Evolutionary conservation across 495 filamentous ascomycete genomes (phyloP).

Genomic region (Podospora fimiseda): DNA sequence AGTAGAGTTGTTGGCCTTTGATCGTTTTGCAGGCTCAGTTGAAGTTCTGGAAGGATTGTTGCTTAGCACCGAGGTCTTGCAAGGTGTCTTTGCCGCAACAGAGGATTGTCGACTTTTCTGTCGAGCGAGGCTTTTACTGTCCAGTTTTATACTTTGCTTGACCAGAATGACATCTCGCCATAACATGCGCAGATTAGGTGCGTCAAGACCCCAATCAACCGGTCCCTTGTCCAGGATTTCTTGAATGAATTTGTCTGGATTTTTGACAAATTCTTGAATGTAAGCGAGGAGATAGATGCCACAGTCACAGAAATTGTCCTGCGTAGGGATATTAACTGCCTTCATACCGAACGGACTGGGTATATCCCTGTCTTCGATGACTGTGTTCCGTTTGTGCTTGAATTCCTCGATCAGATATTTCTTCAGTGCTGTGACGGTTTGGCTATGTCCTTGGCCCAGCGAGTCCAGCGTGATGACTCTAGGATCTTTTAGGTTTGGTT

Average conservation of each 20-base stretch:
- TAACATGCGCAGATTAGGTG: constrained; percentile 26
- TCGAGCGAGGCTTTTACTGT: background rate
- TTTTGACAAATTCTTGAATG: constrained; percentile 65
- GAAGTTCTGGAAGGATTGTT: background rate
- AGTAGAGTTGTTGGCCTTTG: background rate
- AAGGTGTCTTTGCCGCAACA: background rate
- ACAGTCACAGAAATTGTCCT: constrained; percentile 84
- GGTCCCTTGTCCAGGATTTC: constrained; percentile 26
- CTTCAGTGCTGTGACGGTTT: constrained; percentile 59
- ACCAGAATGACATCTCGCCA: constrained; percentile 35
- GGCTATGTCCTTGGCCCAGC: constrained; percentile 53
- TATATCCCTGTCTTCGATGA: constrained; percentile 43
- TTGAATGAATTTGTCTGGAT: constrained; percentile 56
- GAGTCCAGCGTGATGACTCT: constrained; percentile 89
- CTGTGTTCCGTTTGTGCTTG: constrained; percentile 52
- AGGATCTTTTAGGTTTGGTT: constrained; percentile 40
- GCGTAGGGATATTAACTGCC: constrained; percentile 64
- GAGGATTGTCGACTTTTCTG: background rate
- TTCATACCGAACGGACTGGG: constrained; percentile 56
- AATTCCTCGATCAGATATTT: constrained; percentile 74
- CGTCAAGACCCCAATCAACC: constrained; percentile 31
- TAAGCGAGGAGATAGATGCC: constrained; percentile 82
- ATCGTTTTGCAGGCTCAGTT: background rate
- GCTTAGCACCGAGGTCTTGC: background rate
- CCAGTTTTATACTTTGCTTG: background rate